A percentile compares a stretch with the other conserved stretches of the same genome.
phyloP scores from a whole-genome alignment of 2,329 filamentous ascomycete species.

The Fusarium sp. region DNA sequence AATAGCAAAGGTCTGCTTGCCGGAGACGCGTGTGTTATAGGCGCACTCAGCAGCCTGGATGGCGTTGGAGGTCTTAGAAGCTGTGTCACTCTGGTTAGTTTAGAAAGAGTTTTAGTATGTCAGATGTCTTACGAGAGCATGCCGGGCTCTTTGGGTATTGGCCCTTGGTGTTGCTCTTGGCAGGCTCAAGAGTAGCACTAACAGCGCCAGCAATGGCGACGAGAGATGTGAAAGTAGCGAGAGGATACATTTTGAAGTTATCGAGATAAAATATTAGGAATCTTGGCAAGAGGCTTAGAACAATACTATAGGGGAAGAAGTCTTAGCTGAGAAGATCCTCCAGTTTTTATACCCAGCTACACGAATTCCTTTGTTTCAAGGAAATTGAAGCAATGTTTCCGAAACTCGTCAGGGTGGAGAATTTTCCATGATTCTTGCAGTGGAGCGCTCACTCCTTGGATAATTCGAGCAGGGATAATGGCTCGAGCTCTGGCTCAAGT shows the following conservation, averaged over 20 bases:
- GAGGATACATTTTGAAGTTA: conserved; percentile 32
- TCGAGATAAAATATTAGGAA: not conserved
- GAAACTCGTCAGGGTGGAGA: conserved; percentile 26
- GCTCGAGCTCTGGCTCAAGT: not conserved
- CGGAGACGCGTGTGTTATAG: conserved; percentile 43
- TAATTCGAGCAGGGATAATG: conserved; percentile 18
- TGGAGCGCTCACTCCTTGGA: conserved; percentile 12
- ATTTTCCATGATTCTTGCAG: not conserved
- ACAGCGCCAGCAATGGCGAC: conserved; percentile 35
- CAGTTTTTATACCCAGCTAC: conserved; percentile 13
- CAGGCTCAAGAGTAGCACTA: conserved; percentile 41
- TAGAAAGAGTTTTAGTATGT: too few relatives aligned
- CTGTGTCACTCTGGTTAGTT: conserved; percentile 1
- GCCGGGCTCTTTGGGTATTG: conserved; percentile 38
- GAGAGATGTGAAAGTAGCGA: conserved; percentile 37
- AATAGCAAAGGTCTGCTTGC: conserved; percentile 42
- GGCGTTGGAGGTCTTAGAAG: conserved; percentile 39
- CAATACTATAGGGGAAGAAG: not conserved
- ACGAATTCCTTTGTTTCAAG: conserved; percentile 19
- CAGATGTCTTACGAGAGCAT: conserved; percentile 30
- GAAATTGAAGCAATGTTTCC: conserved; percentile 22
- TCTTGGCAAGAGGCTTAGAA: not conserved
- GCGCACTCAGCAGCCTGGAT: conserved; percentile 44
- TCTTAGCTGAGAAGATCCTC: not conserved
- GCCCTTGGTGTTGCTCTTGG: conserved; percentile 40